Percentiles rank a stretch among this genome's conserved stretches.
Conservation (phyloP, 139 green algal species). For the Chlamydomonas sp. region DNA sequence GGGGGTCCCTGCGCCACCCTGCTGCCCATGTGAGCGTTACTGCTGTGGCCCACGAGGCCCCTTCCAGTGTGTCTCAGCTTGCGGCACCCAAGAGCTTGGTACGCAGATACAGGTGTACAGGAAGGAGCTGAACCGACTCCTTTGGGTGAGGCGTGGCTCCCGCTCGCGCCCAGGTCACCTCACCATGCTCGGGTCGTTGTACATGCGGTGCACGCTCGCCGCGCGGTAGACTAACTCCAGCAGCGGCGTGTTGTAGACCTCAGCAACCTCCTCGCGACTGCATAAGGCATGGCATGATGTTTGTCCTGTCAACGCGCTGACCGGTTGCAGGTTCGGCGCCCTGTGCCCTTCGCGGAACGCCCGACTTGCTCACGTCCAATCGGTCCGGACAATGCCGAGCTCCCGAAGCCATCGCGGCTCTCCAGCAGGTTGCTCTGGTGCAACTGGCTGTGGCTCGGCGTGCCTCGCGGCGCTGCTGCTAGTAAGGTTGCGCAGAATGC, state of each 20-base stretch:
- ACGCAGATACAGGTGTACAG: too few species aligned
- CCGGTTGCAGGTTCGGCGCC: too few species aligned
- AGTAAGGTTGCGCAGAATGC: not conserved
- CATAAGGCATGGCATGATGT: not conserved
- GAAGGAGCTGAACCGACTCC: too few species aligned
- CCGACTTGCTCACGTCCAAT: conserved; percentile 82
- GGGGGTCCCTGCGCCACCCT: too few species aligned
- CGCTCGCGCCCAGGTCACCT: not conserved
- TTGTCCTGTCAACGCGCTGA: too few species aligned
- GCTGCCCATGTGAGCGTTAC: too few species aligned
- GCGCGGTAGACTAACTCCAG: conserved; percentile 94
- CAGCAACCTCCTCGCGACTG: conserved; percentile 89
- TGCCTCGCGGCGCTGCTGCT: not conserved
- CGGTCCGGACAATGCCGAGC: conserved; percentile 77
- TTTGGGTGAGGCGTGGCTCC: too few species aligned
- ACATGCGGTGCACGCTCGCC: conserved; percentile 87
- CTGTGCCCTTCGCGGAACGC: too few species aligned
- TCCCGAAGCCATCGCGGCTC: conserved; percentile 66
- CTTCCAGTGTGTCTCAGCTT: too few species aligned
- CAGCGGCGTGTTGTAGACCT: conserved; percentile 91
- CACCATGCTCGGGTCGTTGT: conserved; percentile 92
- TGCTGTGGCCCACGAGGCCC: too few species aligned
- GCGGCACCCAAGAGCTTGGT: too few species aligned
- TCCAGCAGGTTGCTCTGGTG: not conserved
- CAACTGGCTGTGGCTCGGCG: conserved; percentile 28